Conservation (phyloP, 1,139 yeast genomes). For the Blastobotrys aristatus region DNA sequence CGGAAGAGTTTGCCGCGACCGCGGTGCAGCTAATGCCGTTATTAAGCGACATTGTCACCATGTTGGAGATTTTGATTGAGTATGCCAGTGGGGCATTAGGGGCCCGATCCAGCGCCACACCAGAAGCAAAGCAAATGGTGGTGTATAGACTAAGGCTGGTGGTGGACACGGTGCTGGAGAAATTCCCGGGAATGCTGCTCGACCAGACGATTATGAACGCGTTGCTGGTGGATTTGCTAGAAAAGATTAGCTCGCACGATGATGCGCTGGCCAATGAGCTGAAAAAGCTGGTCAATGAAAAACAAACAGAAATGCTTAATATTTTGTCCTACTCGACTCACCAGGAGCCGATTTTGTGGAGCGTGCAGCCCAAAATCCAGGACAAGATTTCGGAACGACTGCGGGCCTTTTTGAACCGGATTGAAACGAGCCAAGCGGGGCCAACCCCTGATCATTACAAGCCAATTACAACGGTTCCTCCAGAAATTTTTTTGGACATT, state of each 20-base stretch:
- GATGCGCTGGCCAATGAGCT: slow-evolving; percentile 43
- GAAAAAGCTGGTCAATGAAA: slow-evolving; percentile 40
- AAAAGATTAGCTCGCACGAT: slow-evolving; percentile 43
- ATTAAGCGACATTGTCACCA: slow-evolving; percentile 53
- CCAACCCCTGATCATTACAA: slow-evolving; percentile 6
- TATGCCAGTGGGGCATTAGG: slow-evolving; percentile 33
- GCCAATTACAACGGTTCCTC: slow-evolving; percentile 26
- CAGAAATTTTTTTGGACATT: slow-evolving; percentile 34
- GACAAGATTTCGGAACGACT: slow-evolving; percentile 26
- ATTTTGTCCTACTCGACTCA: slow-evolving; percentile 27
- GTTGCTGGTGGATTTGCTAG: slow-evolving; percentile 39
- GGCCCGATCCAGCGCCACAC: slow-evolving; percentile 18
- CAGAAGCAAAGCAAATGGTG: slow-evolving; percentile 35
- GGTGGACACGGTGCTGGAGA: slow-evolving; percentile 42
- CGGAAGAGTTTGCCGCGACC: slow-evolving; percentile 40
- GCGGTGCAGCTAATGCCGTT: slow-evolving; percentile 60
- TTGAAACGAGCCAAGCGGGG: slow-evolving; percentile 16
- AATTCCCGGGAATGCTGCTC: slow-evolving; percentile 51
- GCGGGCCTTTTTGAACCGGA: slow-evolving; percentile 22
- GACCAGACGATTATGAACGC: slow-evolving; percentile 45
- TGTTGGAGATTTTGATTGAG: slow-evolving; percentile 46
- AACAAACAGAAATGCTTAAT: slow-evolving; percentile 41
- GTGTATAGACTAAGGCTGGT: slow-evolving; percentile 32
- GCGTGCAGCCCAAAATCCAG: slow-evolving; percentile 24
- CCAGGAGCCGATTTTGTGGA: slow-evolving; percentile 26